A percentile compares a stretch with the other conserved stretches of the same genome.
Conservation (phyloP, 495 filamentous ascomycete species). For the Xylaria intraflava region DNA sequence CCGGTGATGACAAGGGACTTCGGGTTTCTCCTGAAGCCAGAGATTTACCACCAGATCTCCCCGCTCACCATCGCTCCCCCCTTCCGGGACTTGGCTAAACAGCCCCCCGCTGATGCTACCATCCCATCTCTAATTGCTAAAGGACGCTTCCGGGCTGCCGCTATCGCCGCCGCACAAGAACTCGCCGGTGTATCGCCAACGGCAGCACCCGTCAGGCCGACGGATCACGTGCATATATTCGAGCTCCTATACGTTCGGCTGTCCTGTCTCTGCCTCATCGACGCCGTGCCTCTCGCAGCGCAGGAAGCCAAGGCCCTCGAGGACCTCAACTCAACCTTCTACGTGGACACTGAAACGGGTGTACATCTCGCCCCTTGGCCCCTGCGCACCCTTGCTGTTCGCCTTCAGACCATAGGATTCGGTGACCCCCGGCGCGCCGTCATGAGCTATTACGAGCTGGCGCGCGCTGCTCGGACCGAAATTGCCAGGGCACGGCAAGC, state of each 20-base stretch:
- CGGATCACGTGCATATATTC: constrained; percentile 61
- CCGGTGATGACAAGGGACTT: constrained; percentile 57
- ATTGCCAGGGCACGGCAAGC: constrained; percentile 30
- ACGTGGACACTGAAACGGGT: constrained; percentile 43
- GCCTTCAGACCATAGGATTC: constrained; percentile 78
- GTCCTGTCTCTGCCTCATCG: constrained; percentile 70
- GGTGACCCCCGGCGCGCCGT: constrained; percentile 78
- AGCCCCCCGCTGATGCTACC: constrained; percentile 41
- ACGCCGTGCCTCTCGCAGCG: constrained; percentile 62
- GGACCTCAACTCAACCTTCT: constrained; percentile 70
- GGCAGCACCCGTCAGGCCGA: constrained; percentile 42
- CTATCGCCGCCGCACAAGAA: constrained; percentile 64
- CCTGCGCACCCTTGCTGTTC: constrained; percentile 69
- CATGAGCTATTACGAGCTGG: constrained; percentile 83
- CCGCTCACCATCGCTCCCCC: constrained; percentile 57
- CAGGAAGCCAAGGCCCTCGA: constrained; percentile 80
- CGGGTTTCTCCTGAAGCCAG: constrained; percentile 67
- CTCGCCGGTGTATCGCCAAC: constrained; percentile 35
- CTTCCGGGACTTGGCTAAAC: constrained; percentile 45
- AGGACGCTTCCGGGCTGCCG: constrained; percentile 65
- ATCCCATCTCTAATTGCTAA: constrained; percentile 48
- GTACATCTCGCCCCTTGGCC: constrained; percentile 77
- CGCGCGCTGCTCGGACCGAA: constrained; percentile 59
- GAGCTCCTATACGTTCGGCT: constrained; percentile 74
- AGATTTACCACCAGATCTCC: constrained; percentile 73